These are phyloP conservation scores for Monosporozyma siamensis DNA, from an alignment of 805 yeast genomes.

Conservation along the genomic window DNA sequence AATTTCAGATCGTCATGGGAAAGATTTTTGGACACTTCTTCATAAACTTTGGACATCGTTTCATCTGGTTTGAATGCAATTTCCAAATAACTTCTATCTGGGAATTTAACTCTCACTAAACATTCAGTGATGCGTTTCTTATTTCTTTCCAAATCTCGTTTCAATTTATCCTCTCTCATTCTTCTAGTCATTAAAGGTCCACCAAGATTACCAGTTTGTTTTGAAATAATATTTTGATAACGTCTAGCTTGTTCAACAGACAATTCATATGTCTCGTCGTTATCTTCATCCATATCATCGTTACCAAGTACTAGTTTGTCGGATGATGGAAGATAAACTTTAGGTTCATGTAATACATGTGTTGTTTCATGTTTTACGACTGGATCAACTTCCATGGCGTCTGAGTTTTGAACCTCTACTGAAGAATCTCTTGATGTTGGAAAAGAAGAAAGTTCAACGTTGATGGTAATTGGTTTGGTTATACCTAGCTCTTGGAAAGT, in stretches of 20 bases:
- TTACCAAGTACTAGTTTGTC: conserved; percentile 4
- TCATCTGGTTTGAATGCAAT: conserved; percentile 40
- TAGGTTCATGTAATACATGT: conserved; percentile 12
- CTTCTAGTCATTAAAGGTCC: conserved; percentile 38
- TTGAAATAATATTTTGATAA: conserved; percentile 42
- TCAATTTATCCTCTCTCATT: conserved; percentile 30
- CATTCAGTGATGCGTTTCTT: conserved; percentile 22
- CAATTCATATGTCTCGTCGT: conserved; percentile 36
- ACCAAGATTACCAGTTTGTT: conserved; percentile 31
- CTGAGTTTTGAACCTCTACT: too few relatives aligned
- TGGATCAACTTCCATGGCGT: conserved; percentile 21
- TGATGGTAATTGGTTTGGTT: conserved; percentile 8
- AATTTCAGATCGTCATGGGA: conserved; percentile 28
- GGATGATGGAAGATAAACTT: conserved; percentile 17
- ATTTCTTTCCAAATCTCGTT: conserved; percentile 13
- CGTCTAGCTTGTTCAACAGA: conserved; percentile 43
- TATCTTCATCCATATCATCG: conserved; percentile 18
- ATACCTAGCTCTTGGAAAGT: conserved; percentile 17
- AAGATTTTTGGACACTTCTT: conserved; percentile 23
- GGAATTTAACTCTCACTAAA: conserved; percentile 44
- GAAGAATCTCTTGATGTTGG: conserved; percentile 7
- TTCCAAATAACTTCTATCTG: conserved; percentile 46
- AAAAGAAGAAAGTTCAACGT: conserved; percentile 10
- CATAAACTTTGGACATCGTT: conserved; percentile 29
- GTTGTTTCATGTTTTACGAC: not conserved